Percentiles rank a stretch among this genome's conserved stretches.
Conservation (phyloP, 2,329 filamentous ascomycete genomes). For the Aspergillus pseudoglaucus region DNA sequence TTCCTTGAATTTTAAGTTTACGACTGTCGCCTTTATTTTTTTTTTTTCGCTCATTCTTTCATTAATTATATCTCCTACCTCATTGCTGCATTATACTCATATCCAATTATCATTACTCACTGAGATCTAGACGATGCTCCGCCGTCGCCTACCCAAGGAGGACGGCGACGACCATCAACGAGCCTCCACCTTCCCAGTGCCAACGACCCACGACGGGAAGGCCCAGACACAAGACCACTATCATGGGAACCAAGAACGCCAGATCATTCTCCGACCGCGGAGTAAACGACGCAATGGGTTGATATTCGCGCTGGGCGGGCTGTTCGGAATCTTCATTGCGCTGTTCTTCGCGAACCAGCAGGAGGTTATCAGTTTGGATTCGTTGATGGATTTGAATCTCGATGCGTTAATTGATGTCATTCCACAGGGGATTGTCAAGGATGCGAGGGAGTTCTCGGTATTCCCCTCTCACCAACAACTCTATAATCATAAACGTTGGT, state of each 20-base stretch:
- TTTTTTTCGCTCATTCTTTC: no score
- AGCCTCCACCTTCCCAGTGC: conserved; percentile 2
- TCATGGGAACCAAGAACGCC: conserved; percentile 12
- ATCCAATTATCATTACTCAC: not conserved
- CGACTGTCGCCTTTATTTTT: no score
- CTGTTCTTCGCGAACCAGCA: conserved; percentile 85
- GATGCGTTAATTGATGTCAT: conserved; percentile 82
- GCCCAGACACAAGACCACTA: conserved; percentile 3
- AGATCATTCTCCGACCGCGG: conserved; percentile 31
- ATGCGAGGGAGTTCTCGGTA: conserved; percentile 80
- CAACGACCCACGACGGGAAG: not conserved
- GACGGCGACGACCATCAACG: conserved; percentile 13
- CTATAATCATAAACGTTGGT: not conserved
- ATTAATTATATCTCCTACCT: not conserved
- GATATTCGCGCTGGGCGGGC: conserved; percentile 77
- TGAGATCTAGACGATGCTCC: conserved; percentile 23
- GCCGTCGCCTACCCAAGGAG: conserved; percentile 37
- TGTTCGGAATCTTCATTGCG: conserved; percentile 85
- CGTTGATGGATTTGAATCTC: conserved; percentile 65
- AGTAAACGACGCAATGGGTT: conserved; percentile 71
- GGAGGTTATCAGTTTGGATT: conserved; percentile 80
- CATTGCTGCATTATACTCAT: not conserved
- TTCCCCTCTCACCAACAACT: conserved; percentile 19
- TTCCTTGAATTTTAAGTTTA: no score
- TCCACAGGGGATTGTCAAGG: conserved; percentile 75